Evolutionary conservation across 192 early-diverging fungal species (phyloP), one percentile per base, ranked within the genome.

Genomic region (Radiomyces spectabilis): DNA sequence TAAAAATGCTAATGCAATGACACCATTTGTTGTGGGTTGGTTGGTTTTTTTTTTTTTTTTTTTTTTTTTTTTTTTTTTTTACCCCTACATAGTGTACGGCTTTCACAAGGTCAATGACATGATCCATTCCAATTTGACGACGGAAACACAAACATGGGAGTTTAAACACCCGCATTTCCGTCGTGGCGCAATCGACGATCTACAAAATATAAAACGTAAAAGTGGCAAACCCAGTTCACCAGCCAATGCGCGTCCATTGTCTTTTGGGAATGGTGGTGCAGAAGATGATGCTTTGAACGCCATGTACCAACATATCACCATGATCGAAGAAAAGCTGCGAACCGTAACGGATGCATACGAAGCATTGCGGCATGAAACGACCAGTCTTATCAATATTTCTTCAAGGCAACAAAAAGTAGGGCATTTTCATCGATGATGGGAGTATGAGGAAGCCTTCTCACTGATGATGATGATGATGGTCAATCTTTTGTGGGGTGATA

Each of bases 141-240:
- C 70, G 58, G 80, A 82, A 57, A 77, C 53, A 32, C 84, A 93
- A 71, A 81, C 86, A 5, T 92, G 92, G 89, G 88, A 94, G 55
- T 94, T 94, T 57, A 82, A 84, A 59, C 92, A 94, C 57, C 88
- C 87, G 1, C 74, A 83, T 32, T 94, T 94, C 52, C 85, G 85
- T 61, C 77, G 81, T 61, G 85, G 85, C 13, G 60, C 59, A 2
- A 63, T 72, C 41, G 25, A 61, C 31, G 69, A 57, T 48, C 50
- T 80, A 60, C 64, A 77, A 59, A 63, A 70, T 18, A 70, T 70
- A 27, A 70, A 59, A 52, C 31, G 68, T 44, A 70, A 65, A 44
- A 64, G 42, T 56, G 74, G 58, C 5, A 66, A 53, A 53, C 33
- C 46, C 39, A 46, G 31, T 18, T 16, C 45, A 50, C 49, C 41